Conservation (phyloP, 208 protist species). For the Crithidia acanthocephali region DNA sequence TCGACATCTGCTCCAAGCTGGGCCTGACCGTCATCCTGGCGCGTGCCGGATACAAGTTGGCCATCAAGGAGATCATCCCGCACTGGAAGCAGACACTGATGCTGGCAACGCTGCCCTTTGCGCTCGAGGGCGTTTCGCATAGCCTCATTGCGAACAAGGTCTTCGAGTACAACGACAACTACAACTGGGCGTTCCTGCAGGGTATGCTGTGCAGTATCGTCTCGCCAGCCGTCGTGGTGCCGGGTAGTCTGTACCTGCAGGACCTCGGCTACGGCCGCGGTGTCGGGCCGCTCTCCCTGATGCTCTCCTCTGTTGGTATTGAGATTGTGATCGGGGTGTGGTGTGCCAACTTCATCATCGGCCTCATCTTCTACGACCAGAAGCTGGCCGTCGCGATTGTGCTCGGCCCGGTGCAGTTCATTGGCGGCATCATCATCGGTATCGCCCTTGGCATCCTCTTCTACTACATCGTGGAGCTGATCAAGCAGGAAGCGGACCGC, state of each 20-base stretch:
- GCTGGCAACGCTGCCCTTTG: slow-evolving; percentile 69
- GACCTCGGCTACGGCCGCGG: slow-evolving; percentile 73
- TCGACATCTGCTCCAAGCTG: slow-evolving; percentile 64
- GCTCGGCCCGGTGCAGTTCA: slow-evolving; percentile 74
- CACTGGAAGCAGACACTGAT: slow-evolving; percentile 79
- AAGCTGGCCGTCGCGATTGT: slow-evolving; percentile 54
- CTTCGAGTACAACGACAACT: slow-evolving; percentile 70
- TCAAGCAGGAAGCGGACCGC: slow-evolving; percentile 73
- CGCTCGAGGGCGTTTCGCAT: slow-evolving; percentile 63
- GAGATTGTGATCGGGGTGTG: slow-evolving; percentile 85
- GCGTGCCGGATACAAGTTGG: slow-evolving; percentile 75
- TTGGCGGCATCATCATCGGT: slow-evolving; percentile 64
- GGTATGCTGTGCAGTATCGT: slow-evolving; percentile 80
- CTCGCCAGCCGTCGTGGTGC: slow-evolving; percentile 78
- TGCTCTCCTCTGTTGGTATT: slow-evolving; percentile 72
- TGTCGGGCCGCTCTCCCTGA: slow-evolving; percentile 60
- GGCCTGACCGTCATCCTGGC: slow-evolving; percentile 79
- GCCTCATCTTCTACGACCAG: slow-evolving; percentile 69
- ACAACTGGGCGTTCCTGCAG: slow-evolving; percentile 83
- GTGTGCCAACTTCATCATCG: slow-evolving; percentile 80
- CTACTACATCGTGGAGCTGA: slow-evolving; percentile 70
- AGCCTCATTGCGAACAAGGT: slow-evolving; percentile 75
- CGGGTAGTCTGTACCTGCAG: slow-evolving; percentile 72
- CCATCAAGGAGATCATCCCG: slow-evolving; percentile 59
- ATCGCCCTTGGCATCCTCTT: slow-evolving; percentile 66